phyloP scores from a whole-genome alignment of 148 eudicot species.

The Chenopodium quinoa region DNA sequence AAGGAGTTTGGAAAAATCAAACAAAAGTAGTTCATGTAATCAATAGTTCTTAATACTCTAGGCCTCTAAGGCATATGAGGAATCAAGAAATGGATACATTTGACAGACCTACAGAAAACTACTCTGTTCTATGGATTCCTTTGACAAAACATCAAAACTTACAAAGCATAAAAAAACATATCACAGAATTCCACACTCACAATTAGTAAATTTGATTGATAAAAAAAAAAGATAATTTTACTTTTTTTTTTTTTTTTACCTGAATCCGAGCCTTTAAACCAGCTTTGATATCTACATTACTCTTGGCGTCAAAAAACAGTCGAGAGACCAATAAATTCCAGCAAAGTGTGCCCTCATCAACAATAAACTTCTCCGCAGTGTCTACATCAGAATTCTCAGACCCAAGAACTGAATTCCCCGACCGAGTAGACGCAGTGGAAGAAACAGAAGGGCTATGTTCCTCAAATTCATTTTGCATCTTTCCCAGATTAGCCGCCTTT shows the following conservation, averaged over 20 bases:
- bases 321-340: slow-evolving; percentile 76
- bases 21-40: neutral
- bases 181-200: neutral
- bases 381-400: slow-evolving; percentile 51
- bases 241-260: slow-evolving; percentile 32
- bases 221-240: neutral
- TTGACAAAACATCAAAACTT: neutral
- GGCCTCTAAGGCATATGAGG: neutral
- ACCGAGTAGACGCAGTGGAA: slow-evolving; percentile 32
- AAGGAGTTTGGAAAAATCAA: neutral
- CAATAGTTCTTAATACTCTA: neutral
- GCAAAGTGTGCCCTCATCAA: slow-evolving; percentile 88
- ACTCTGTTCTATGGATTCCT: neutral
- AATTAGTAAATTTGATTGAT: neutral
- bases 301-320: slow-evolving; percentile 86
- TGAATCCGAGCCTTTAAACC: slow-evolving; percentile 70
- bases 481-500: slow-evolving; percentile 41
- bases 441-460: slow-evolving; percentile 47
- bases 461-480: slow-evolving; percentile 28
- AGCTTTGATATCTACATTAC: slow-evolving; percentile 48
- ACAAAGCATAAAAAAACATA: neutral
- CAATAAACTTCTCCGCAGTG: slow-evolving; percentile 40
- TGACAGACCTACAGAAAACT: too few species aligned
- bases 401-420: slow-evolving; percentile 41
- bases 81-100: neutral